Evolutionary conservation across 2,329 filamentous ascomycete species (phyloP).

Genomic region (Trichothecium sympodiale): DNA sequence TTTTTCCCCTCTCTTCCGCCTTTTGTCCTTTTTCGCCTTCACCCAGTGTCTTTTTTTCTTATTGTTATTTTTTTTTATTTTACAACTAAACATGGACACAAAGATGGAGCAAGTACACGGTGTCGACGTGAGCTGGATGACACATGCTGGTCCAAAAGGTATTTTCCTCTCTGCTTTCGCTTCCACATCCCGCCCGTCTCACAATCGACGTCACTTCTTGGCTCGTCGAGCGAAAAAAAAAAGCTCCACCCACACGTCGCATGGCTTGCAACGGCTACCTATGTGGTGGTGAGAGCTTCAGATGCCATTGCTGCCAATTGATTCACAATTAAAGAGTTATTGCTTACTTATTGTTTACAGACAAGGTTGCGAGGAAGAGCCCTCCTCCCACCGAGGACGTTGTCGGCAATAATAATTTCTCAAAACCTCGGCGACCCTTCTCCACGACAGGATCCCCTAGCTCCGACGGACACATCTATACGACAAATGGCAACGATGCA

Average conservation of each 20-base stretch:
- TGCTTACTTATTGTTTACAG: constrained; percentile 5
- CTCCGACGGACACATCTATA: constrained; percentile 6
- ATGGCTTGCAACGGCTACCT: no score
- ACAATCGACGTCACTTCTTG: no score
- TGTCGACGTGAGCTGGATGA: constrained; percentile 84
- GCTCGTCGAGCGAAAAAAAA: no score
- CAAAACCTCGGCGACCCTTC: not conserved
- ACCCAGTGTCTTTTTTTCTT: not conserved
- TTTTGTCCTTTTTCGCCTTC: not conserved
- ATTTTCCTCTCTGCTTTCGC: constrained; percentile 20
- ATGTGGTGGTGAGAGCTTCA: no score
- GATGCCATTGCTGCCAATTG: not conserved
- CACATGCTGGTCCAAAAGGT: constrained; percentile 74
- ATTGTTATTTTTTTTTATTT: not conserved
- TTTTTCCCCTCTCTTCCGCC: not conserved
- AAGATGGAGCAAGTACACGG: constrained; percentile 72
- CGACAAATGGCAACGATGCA: constrained; percentile 1
- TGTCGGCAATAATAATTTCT: no score
- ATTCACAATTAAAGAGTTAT: not conserved
- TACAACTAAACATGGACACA: constrained; percentile 3
- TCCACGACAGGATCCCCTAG: constrained; percentile 13
- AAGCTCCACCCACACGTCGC: not conserved
- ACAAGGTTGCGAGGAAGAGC: constrained; percentile 16
- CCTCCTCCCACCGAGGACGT: no score
- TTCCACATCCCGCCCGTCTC: not conserved